These are phyloP conservation scores for Cucumis sativus DNA, from an alignment of 306 rosid genomes.

Conservation along the genomic window DNA sequence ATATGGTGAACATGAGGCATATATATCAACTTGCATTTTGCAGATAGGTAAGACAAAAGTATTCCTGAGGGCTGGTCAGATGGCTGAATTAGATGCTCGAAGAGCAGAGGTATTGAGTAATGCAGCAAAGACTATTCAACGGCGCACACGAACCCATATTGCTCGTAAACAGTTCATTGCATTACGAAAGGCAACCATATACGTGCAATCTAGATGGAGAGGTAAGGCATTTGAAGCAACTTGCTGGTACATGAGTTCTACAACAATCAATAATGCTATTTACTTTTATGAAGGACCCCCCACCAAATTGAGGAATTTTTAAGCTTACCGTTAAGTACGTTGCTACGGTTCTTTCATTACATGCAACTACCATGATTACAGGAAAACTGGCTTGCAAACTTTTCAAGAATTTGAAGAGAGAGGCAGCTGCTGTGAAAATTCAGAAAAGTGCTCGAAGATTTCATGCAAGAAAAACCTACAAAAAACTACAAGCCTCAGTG, in stretches of 20 bases:
- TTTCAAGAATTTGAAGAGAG: conserved; percentile 50
- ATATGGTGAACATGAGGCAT: conserved; percentile 11
- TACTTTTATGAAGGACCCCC: background rate
- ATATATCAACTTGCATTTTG: conserved; percentile 21
- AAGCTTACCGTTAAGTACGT: conserved; percentile 12
- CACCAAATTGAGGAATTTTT: conserved; percentile 5
- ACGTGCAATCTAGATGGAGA: conserved; percentile 69
- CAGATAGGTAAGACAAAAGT: conserved; percentile 94
- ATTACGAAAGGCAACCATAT: conserved; percentile 48
- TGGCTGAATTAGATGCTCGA: conserved; percentile 93
- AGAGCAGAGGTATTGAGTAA: conserved; percentile 70
- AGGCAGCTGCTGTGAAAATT: conserved; percentile 68
- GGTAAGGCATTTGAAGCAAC: conserved; percentile 38
- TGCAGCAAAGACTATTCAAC: conserved; percentile 85
- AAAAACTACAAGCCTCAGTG: conserved; percentile 41
- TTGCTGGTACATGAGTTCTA: background rate
- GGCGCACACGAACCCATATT: conserved; percentile 69
- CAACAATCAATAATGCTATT: background rate
- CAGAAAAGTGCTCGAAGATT: conserved; percentile 60
- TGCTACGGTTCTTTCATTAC: conserved; percentile 11
- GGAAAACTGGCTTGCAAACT: conserved; percentile 80
- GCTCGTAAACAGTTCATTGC: conserved; percentile 70
- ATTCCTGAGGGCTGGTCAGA: conserved; percentile 97
- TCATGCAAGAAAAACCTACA: conserved; percentile 47
- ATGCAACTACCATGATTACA: conserved; percentile 23